phyloP scores from a whole-genome alignment of 2,329 filamentous ascomycete genomes.

The Exophiala sideris region DNA sequence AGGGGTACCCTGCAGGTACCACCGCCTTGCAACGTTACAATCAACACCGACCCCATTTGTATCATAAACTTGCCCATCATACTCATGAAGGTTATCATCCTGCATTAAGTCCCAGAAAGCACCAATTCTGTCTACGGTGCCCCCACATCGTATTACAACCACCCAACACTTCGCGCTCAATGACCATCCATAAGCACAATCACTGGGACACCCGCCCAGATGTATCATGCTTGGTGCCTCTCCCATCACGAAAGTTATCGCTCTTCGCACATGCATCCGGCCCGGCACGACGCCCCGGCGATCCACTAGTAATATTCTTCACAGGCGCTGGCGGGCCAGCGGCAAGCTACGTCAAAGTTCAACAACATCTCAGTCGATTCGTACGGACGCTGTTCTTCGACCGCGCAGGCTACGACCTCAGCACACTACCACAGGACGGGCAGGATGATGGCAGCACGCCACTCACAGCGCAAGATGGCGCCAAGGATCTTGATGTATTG shows the following conservation, averaged over 20 bases:
- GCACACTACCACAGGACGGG: constrained; percentile 28
- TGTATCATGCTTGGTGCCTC: constrained; percentile 1
- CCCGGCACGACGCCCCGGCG: constrained; percentile 24
- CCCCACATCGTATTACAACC: background rate
- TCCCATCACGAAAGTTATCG: background rate
- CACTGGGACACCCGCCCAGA: constrained; percentile 3
- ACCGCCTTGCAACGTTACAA: too few species aligned
- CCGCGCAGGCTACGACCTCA: constrained; percentile 37
- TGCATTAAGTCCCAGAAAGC: too few species aligned
- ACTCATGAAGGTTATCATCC: too few species aligned
- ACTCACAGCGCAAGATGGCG: constrained; percentile 30
- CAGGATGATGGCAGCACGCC: constrained; percentile 8
- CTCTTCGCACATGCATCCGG: constrained; percentile 34
- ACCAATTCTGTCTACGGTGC: too few species aligned
- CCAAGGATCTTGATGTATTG: constrained; percentile 34
- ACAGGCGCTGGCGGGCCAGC: constrained; percentile 37
- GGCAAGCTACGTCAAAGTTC: constrained; percentile 34
- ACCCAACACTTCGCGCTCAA: background rate
- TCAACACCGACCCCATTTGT: too few species aligned
- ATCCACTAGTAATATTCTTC: constrained; percentile 36
- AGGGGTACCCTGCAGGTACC: too few species aligned
- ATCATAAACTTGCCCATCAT: too few species aligned
- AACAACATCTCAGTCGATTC: constrained; percentile 31
- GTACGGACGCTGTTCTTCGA: constrained; percentile 37
- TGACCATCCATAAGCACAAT: constrained; percentile 14